phyloP scores from a whole-genome alignment of 2,329 filamentous ascomycete genomes.

The Fusarium aywerte region DNA sequence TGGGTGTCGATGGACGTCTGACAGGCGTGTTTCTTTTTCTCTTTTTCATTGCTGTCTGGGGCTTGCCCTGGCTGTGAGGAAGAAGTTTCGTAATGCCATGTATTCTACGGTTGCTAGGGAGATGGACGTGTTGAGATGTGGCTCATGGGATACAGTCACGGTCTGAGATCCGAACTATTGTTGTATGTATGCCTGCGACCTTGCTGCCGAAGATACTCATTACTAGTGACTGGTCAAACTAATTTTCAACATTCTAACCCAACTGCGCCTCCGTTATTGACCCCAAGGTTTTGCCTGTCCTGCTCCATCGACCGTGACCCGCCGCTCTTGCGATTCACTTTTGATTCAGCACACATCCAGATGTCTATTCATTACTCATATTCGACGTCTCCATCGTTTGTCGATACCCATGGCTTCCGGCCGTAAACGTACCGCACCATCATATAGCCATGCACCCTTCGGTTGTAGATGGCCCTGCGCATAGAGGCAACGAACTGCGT shows the following conservation, averaged over 20 bases:
- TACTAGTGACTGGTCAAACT: too few relatives aligned
- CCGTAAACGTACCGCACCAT: conserved; percentile 38
- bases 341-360: neutral
- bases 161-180: neutral
- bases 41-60: conserved; percentile 67
- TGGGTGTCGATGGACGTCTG: conserved; percentile 91
- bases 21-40: conserved; percentile 69
- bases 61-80: conserved; percentile 63
- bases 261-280: neutral
- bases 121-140: accelerated
- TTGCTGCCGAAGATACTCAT: neutral
- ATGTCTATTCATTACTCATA: neutral
- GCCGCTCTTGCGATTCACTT: neutral
- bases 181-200: too few relatives aligned
- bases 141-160: accelerated
- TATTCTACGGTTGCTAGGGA: neutral
- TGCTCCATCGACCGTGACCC: neutral
- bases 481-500: conserved; percentile 24
- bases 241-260: neutral
- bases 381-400: neutral
- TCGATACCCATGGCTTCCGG: conserved; percentile 25
- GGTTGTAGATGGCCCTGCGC: conserved; percentile 29
- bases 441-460: conserved; percentile 36
- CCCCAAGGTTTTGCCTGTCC: neutral
- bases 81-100: conserved; percentile 52